Evolutionary conservation across 306 rosid species (phyloP).

Genomic region (Lablab purpureus): DNA sequence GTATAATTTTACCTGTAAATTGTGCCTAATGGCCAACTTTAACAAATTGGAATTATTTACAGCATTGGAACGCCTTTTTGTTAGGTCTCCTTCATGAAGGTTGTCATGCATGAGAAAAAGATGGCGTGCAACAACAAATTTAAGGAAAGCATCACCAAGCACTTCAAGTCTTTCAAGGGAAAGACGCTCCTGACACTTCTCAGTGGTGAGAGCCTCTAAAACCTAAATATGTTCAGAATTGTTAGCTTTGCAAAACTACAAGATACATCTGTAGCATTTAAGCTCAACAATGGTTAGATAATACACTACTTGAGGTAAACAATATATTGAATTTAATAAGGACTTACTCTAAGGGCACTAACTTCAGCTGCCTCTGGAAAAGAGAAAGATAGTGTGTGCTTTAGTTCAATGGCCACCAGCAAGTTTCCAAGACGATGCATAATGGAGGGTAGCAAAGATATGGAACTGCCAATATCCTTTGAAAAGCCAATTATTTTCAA

Average conservation of each 20-base stretch:
- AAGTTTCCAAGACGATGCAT: conserved; percentile 97
- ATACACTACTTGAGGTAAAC: neutral
- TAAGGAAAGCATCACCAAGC: conserved; percentile 96
- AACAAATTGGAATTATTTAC: conserved; percentile 81
- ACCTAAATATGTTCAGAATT: conserved; percentile 58
- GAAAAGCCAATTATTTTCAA: conserved; percentile 89
- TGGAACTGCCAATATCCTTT: conserved; percentile 92
- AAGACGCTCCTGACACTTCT: conserved; percentile 88
- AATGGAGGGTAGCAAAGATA: conserved; percentile 90
- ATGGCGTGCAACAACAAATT: conserved; percentile 82
- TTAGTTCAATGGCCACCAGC: conserved; percentile 90
- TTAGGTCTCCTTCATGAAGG: conserved; percentile 92
- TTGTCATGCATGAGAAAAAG: conserved; percentile 71
- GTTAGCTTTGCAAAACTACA: conserved; percentile 40
- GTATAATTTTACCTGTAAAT: conserved; percentile 75
- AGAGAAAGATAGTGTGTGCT: conserved; percentile 57
- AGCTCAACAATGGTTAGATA: conserved; percentile 27
- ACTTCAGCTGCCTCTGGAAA: conserved; percentile 85
- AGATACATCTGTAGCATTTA: conserved; percentile 31
- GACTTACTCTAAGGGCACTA: conserved; percentile 72
- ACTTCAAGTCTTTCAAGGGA: conserved; percentile 98
- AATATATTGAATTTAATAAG: conserved; percentile 34
- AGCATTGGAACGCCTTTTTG: conserved; percentile 69
- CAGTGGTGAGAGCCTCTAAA: conserved; percentile 94
- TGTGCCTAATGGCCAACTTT: conserved; percentile 74